Percentiles rank a stretch among this genome's conserved stretches.
Evolutionary conservation across 2,329 filamentous ascomycete genomes (phyloP).

Genomic region (Aspergillus fischeri): DNA sequence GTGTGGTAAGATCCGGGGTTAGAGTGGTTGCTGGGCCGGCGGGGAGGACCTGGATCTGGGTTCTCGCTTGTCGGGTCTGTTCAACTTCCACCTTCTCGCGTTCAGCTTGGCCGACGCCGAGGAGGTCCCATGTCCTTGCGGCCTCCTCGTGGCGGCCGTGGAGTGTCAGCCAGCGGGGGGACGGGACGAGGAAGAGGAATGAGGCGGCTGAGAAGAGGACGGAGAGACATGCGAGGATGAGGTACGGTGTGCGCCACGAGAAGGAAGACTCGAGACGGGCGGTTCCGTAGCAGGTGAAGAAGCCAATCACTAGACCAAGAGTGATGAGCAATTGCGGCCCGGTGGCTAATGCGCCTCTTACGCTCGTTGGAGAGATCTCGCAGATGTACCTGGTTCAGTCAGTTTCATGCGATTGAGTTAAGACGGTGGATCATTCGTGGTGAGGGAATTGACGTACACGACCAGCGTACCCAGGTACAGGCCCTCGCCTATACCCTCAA

Average conservation of each 20-base stretch:
- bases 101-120: slow-evolving; percentile 45
- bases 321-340: slow-evolving; percentile 52
- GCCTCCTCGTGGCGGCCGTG: slow-evolving; percentile 49
- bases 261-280: slow-evolving; percentile 44
- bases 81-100: slow-evolving; percentile 47
- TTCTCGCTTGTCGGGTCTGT: slow-evolving; percentile 12
- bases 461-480: slow-evolving; percentile 54
- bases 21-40: neutral
- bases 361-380: slow-evolving; percentile 54
- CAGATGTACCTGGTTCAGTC: slow-evolving; percentile 44
- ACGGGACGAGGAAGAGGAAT: slow-evolving; percentile 49
- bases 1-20: neutral
- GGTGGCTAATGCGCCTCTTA: slow-evolving; percentile 50
- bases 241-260: slow-evolving; percentile 56
- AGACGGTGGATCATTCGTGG: too few relatives aligned
- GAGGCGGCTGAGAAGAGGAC: slow-evolving; percentile 34
- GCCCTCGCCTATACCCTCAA: slow-evolving; percentile 59
- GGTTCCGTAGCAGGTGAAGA: slow-evolving; percentile 59
- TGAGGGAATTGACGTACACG: slow-evolving; percentile 33
- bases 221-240: slow-evolving; percentile 44
- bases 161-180: slow-evolving; percentile 55
- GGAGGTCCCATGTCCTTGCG: slow-evolving; percentile 35
- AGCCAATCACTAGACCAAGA: slow-evolving; percentile 51
- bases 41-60: slow-evolving; percentile 1
- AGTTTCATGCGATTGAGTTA: neutral